Conservation (phyloP, 495 filamentous ascomycete genomes). For the Durotheca rogersii region DNA sequence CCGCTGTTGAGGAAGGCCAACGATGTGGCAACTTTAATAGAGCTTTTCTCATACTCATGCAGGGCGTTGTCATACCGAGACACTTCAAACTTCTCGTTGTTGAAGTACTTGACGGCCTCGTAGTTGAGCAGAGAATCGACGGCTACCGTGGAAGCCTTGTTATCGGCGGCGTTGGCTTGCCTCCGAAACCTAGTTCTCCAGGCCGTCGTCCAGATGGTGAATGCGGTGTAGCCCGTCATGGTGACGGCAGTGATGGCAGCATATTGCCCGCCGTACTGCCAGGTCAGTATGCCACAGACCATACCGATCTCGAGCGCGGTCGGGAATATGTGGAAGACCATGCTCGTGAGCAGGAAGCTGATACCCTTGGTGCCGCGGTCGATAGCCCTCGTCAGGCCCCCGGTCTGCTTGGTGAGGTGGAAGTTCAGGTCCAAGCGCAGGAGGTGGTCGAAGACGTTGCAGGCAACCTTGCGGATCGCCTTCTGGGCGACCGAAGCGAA, state of each 20-base stretch:
- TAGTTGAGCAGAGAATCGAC: slow-evolving; percentile 98
- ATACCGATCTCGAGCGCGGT: slow-evolving; percentile 92
- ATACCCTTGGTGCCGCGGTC: slow-evolving; percentile 98
- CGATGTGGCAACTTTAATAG: slow-evolving; percentile 94
- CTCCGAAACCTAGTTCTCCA: slow-evolving; percentile 97
- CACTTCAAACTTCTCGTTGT: slow-evolving; percentile 94
- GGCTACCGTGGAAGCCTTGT: slow-evolving; percentile 89
- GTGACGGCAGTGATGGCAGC: slow-evolving; percentile 87
- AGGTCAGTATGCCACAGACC: slow-evolving; percentile 91
- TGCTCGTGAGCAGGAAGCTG: slow-evolving; percentile 91
- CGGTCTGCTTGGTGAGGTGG: slow-evolving; percentile 90
- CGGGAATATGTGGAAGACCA: slow-evolving; percentile 97
- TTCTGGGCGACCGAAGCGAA: slow-evolving; percentile 97
- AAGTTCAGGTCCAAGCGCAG: slow-evolving; percentile 89
- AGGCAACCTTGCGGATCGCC: slow-evolving; percentile 85
- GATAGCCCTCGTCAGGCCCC: slow-evolving; percentile 89
- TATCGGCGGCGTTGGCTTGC: slow-evolving; percentile 93
- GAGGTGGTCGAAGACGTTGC: slow-evolving; percentile 89
- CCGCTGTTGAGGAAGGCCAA: slow-evolving; percentile 92
- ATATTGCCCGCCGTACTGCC: slow-evolving; percentile 89
- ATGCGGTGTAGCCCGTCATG: slow-evolving; percentile 90
- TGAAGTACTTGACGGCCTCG: slow-evolving; percentile 99
- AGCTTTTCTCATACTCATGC: slow-evolving; percentile 83
- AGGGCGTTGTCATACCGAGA: slow-evolving; percentile 86
- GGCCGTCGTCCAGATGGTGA: slow-evolving; percentile 91